Conservation (phyloP, 2,329 filamentous ascomycete genomes). For the Diplodia seriata region DNA sequence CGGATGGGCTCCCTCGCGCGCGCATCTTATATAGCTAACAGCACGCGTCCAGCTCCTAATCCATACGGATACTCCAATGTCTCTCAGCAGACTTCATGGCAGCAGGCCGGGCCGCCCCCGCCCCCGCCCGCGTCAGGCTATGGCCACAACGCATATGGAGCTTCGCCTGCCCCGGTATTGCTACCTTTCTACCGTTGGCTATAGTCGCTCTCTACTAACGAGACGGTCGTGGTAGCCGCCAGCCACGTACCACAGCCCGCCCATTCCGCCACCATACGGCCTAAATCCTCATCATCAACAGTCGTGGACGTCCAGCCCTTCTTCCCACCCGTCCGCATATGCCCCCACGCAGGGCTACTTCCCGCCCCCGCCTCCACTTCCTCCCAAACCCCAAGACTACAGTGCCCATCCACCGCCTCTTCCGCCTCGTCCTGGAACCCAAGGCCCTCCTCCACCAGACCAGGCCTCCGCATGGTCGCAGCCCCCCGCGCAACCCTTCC, state of each 20-base stretch:
- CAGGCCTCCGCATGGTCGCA: constrained; percentile 1
- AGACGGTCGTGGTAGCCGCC: neutral
- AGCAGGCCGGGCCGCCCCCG: constrained; percentile 12
- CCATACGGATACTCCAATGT: constrained; percentile 16
- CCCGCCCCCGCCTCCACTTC: neutral
- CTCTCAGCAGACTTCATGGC: constrained; percentile 21
- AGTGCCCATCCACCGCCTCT: constrained; percentile 2
- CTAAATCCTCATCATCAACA: constrained; percentile 1
- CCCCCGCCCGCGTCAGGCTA: constrained; percentile 7
- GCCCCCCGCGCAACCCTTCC: neutral
- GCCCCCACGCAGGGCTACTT: neutral
- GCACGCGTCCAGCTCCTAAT: neutral
- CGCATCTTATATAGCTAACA: neutral
- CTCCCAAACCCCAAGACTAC: neutral
- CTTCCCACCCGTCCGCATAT: neutral
- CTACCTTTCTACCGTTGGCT: neutral
- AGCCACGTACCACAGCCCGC: neutral
- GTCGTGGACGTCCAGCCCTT: neutral
- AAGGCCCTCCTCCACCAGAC: neutral
- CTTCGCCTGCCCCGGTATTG: neutral
- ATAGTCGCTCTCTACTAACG: neutral
- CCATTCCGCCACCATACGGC: constrained; percentile 19
- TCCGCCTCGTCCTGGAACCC: constrained; percentile 16
- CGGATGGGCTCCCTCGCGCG: neutral
- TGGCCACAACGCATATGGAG: neutral